Base-by-base conservation (phyloP, 257 asterid species). In the Solanum peruvianum region DNA sequence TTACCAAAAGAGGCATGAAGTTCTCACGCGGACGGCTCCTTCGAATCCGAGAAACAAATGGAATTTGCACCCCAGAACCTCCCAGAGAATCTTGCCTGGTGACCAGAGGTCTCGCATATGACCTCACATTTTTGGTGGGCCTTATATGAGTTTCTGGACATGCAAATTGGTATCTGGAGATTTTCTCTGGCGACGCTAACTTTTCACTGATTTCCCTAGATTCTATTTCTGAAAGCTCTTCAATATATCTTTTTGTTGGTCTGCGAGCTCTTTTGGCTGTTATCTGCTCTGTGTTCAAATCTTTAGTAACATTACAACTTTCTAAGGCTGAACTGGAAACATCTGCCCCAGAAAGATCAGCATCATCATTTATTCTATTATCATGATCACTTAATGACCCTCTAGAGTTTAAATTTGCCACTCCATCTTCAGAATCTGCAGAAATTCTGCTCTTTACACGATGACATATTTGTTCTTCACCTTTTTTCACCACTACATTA, bases 11-110 rank as follows among this genome's bases (percentile, higher is more conserved):
- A 81, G 94, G 86, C 93, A 88, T 92, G 85, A 91, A 91, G 82
- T 94, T 94, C 87, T 94, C 98, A 91, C 98, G 96, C n/a, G 99
- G 98, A 77, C 99, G 98, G 87, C 99, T 88, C 84, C 98, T 93
- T 75, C 98, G 94, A 88, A 94, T 84, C 86, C 98, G 92, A 83
- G 97, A 95, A 88, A 93, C 98, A 90, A 90, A 94, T 69, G 99
- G 98, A 90, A 97, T 94, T 91, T 93, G 93, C 86, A 95, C 90
- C 80, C 97, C 99, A 82, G 92, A 93, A 88, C 98, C 99, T 85
- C 98, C 98, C 83, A 97, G 89, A 39, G 98, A 94, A 90, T 97
- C 98, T 86, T 88, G 91, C 91, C 97, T 93, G 72, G 88, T 92
- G 89, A 90, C 87, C 42, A 91, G 90, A 88, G 91, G 95, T 90